Conservation (phyloP, 768 basidiomycete genomes). For the Leucocoprinus leucothites region DNA sequence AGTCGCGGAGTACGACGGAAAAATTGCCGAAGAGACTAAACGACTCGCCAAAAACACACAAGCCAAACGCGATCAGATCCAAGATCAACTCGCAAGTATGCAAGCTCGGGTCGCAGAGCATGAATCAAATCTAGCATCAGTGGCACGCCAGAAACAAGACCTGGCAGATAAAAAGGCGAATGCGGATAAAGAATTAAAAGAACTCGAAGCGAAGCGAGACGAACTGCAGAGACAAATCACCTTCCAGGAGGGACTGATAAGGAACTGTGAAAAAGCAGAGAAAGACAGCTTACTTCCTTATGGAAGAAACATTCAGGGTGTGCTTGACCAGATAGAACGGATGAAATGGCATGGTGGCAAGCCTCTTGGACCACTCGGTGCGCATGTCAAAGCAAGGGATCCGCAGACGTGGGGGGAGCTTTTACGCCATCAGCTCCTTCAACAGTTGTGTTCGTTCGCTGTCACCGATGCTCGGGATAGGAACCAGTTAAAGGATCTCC, state of each 20-base stretch:
- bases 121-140: conserved; percentile 29
- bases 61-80: conserved; percentile 57
- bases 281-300: conserved; percentile 60
- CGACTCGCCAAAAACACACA: conserved; percentile 57
- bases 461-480: conserved; percentile 71
- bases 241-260: conserved; percentile 48
- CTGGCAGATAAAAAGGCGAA: conserved; percentile 26
- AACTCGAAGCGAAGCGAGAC: conserved; percentile 27
- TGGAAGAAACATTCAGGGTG: conserved; percentile 55
- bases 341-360: conserved; percentile 60
- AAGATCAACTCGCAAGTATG: conserved; percentile 46
- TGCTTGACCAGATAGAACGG: conserved; percentile 50
- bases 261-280: conserved; percentile 45
- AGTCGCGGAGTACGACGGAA: conserved; percentile 37
- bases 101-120: conserved; percentile 34
- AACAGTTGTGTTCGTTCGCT: conserved; percentile 64
- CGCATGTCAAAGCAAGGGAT: conserved; percentile 73
- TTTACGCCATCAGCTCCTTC: conserved; percentile 60
- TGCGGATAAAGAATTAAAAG: conserved; percentile 31
- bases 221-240: conserved; percentile 39
- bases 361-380: conserved; percentile 80
- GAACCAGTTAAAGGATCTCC: conserved; percentile 49
- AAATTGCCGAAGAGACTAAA: conserved; percentile 51
- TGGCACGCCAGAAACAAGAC: conserved; percentile 31
- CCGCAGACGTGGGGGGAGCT: conserved; percentile 57